Evolutionary conservation across 495 filamentous ascomycete species (phyloP).

Genomic region (Geopyxis carbonaria): DNA sequence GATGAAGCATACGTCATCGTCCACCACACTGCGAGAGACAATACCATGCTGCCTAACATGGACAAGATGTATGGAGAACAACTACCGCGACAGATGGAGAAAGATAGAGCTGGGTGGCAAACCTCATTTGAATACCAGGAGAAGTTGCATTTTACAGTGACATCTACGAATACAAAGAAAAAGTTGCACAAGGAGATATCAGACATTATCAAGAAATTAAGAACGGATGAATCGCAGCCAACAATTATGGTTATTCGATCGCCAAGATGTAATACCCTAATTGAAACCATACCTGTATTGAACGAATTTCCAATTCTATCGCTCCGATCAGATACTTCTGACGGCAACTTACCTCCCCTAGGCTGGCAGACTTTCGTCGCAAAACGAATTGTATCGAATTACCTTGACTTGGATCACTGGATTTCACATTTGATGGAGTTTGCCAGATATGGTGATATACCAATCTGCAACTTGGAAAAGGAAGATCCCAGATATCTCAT

Average conservation of each 20-base stretch:
- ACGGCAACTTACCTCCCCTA: constrained; percentile 73
- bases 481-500: constrained; percentile 91
- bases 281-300: constrained; percentile 71
- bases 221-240: constrained; percentile 62
- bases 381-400: constrained; percentile 70
- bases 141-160: constrained; percentile 66
- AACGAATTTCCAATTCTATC: constrained; percentile 70
- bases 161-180: constrained; percentile 69
- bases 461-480: constrained; percentile 83
- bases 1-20: constrained; percentile 72
- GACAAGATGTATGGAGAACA: constrained; percentile 79
- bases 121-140: constrained; percentile 74
- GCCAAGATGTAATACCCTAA: constrained; percentile 57
- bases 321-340: constrained; percentile 62
- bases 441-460: constrained; percentile 81
- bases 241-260: constrained; percentile 80
- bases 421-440: constrained; percentile 71
- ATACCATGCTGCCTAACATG: constrained; percentile 69
- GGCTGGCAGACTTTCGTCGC: constrained; percentile 89
- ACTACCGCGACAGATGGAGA: constrained; percentile 44
- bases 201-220: constrained; percentile 72
- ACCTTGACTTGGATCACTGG: constrained; percentile 81
- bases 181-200: constrained; percentile 76
- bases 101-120: constrained; percentile 52
- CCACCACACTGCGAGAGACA: constrained; percentile 57